Percentiles rank a stretch among this genome's conserved stretches.
These are phyloP conservation scores for Naganishia vishniacii DNA, from an alignment of 768 basidiomycete species.

Conservation along the genomic window DNA sequence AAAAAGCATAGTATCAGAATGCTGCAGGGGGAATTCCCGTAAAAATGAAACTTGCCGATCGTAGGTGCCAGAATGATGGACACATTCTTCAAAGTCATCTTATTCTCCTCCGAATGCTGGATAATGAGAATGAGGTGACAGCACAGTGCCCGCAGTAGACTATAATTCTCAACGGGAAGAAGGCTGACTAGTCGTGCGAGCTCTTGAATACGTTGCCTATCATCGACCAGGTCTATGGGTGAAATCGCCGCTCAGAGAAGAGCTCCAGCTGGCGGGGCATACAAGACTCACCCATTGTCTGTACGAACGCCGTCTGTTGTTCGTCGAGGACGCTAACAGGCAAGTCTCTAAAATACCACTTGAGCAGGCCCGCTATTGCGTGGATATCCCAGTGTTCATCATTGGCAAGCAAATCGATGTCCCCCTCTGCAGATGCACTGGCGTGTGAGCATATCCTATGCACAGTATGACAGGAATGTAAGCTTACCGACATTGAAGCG, in stretches of 20 bases:
- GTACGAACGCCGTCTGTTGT: slow-evolving; percentile 82
- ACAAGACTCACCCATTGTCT: slow-evolving; percentile 63
- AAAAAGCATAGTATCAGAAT: neutral
- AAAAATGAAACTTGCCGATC: slow-evolving; percentile 52
- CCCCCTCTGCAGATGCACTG: slow-evolving; percentile 66
- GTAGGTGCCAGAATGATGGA: slow-evolving; percentile 98
- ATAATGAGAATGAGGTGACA: slow-evolving; percentile 94
- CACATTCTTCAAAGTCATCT: slow-evolving; percentile 94
- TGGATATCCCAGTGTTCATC: slow-evolving; percentile 97
- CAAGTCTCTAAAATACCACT: slow-evolving; percentile 85
- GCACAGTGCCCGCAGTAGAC: slow-evolving; percentile 82
- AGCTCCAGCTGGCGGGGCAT: neutral
- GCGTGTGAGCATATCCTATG: neutral
- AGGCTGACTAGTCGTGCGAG: slow-evolving; percentile 77
- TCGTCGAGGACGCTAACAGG: slow-evolving; percentile 91
- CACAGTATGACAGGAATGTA: neutral
- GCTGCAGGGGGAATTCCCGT: neutral
- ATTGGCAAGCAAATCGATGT: slow-evolving; percentile 76
- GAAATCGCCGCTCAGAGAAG: slow-evolving; percentile 22
- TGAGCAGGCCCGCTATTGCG: slow-evolving; percentile 90
- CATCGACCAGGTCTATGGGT: slow-evolving; percentile 71
- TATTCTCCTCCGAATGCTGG: slow-evolving; percentile 80
- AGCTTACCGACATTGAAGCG: slow-evolving; percentile 80
- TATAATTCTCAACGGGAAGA: slow-evolving; percentile 88
- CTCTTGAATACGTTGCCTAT: slow-evolving; percentile 80